Conservation (phyloP, 768 basidiomycete species). For the Suillus subluteus region DNA sequence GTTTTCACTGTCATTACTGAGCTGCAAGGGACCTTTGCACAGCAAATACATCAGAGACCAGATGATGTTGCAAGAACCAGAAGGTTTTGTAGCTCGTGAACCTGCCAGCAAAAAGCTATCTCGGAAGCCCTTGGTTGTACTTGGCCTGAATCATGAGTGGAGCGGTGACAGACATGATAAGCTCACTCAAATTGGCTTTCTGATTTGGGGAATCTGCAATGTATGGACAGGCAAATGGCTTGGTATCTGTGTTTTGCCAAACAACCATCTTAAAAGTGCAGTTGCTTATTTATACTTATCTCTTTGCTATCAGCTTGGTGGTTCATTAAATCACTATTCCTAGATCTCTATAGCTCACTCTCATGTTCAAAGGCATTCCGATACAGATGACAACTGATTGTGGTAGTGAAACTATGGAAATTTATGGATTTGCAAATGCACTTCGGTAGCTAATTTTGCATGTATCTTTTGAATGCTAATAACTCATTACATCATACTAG, state of each 20-base stretch:
- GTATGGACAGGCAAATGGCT: constrained; percentile 33
- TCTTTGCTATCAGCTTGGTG: constrained; percentile 26
- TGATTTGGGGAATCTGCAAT: constrained; percentile 33
- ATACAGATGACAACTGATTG: constrained; percentile 38
- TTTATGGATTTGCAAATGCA: constrained; percentile 34
- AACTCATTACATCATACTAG: constrained; percentile 18
- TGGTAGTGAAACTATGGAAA: constrained; percentile 31
- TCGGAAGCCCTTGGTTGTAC: constrained; percentile 13
- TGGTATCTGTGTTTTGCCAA: constrained; percentile 33
- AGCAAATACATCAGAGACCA: constrained; percentile 20
- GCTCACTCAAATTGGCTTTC: constrained; percentile 35
- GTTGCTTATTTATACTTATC: constrained; percentile 34
- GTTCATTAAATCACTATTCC: constrained; percentile 17
- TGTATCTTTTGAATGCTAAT: neutral
- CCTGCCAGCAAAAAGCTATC: constrained; percentile 33
- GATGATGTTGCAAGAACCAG: constrained; percentile 28
- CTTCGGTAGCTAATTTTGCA: constrained; percentile 23
- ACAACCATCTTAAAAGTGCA: constrained; percentile 26
- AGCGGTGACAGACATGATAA: constrained; percentile 41
- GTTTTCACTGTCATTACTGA: neutral
- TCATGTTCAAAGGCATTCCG: constrained; percentile 31
- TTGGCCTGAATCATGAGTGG: constrained; percentile 38
- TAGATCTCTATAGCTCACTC: neutral
- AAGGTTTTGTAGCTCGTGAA: constrained; percentile 29
- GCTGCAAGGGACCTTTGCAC: neutral